These are phyloP conservation scores for Termitomyces sp. DNA, from an alignment of 1,284 basidiomycete genomes.

Conservation along the genomic window DNA sequence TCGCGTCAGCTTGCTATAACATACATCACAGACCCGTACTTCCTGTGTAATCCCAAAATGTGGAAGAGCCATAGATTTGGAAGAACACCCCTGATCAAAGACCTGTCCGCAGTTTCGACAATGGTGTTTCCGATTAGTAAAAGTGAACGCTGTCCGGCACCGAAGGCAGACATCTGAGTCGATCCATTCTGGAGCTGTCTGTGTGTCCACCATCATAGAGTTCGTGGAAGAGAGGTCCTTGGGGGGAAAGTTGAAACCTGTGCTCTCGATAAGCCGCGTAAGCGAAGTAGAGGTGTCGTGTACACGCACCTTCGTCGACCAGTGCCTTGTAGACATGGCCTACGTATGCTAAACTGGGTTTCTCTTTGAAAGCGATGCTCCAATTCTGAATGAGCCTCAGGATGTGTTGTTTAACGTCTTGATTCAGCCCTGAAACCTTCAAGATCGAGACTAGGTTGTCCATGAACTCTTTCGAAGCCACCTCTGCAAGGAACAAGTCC, in stretches of 20 bases:
- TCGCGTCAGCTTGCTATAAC: constrained; percentile 70
- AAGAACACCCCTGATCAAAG: constrained; percentile 93
- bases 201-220: constrained; percentile 82
- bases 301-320: constrained; percentile 59
- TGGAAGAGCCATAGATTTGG: constrained; percentile 80
- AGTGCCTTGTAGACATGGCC: constrained; percentile 79
- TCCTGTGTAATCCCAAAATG: constrained; percentile 93
- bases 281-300: not conserved
- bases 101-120: constrained; percentile 98
- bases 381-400: constrained; percentile 86
- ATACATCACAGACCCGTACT: constrained; percentile 93
- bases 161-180: constrained; percentile 94
- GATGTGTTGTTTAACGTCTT: constrained; percentile 82
- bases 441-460: constrained; percentile 87
- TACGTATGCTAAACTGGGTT: constrained; percentile 70
- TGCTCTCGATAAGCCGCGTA: constrained; percentile 4
- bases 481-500: constrained; percentile 81
- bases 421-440: constrained; percentile 67
- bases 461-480: constrained; percentile 88
- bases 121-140: constrained; percentile 98
- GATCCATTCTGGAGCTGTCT: constrained; percentile 92
- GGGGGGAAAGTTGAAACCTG: constrained; percentile 81
- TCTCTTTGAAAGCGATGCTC: constrained; percentile 87
- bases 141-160: constrained; percentile 88
- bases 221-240: constrained; percentile 65